Evolutionary conservation across 2,329 filamentous ascomycete genomes (phyloP).

Genomic region (Xylariomycetidae sp.): DNA sequence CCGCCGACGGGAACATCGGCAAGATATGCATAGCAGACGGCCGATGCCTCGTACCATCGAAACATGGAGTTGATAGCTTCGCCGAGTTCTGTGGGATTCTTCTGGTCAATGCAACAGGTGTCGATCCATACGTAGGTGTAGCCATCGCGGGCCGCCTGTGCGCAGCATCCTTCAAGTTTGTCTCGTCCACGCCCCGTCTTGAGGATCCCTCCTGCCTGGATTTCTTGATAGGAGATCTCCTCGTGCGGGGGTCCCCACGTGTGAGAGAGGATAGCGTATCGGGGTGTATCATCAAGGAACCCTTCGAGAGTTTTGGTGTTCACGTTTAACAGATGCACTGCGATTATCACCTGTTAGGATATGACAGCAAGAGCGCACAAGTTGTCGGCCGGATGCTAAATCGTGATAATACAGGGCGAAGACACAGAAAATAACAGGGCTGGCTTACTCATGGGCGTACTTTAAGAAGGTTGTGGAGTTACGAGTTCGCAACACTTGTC

Average conservation of each 20-base stretch:
- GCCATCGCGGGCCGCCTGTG: neutral
- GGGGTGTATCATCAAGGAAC: conserved; percentile 2
- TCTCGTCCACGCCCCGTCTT: neutral
- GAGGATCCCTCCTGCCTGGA: neutral
- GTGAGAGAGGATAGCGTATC: conserved; percentile 6
- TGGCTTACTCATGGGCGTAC: no score
- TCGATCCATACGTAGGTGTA: conserved; percentile 7
- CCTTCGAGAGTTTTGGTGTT: conserved; percentile 2
- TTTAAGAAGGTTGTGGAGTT: no score
- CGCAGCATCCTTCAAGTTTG: conserved; percentile 3
- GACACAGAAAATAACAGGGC: no score
- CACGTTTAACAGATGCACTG: conserved; percentile 3
- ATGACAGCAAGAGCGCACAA: no score
- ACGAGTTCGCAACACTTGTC: no score
- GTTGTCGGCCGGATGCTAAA: no score
- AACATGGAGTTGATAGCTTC: conserved; percentile 8
- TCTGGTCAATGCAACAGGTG: conserved; percentile 8
- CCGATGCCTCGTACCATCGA: conserved; percentile 3
- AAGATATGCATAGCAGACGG: conserved; percentile 5
- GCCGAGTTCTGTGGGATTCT: conserved; percentile 2
- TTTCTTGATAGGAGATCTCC: conserved; percentile 3
- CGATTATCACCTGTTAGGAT: no score
- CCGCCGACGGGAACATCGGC: conserved; percentile 1
- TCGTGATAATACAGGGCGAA: no score
- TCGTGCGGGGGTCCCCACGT: conserved; percentile 4